Percentiles rank a stretch among this genome's conserved stretches.
These are phyloP conservation scores for Hirsutella thompsonii DNA, from an alignment of 2,329 filamentous ascomycete genomes.

Conservation along the genomic window DNA sequence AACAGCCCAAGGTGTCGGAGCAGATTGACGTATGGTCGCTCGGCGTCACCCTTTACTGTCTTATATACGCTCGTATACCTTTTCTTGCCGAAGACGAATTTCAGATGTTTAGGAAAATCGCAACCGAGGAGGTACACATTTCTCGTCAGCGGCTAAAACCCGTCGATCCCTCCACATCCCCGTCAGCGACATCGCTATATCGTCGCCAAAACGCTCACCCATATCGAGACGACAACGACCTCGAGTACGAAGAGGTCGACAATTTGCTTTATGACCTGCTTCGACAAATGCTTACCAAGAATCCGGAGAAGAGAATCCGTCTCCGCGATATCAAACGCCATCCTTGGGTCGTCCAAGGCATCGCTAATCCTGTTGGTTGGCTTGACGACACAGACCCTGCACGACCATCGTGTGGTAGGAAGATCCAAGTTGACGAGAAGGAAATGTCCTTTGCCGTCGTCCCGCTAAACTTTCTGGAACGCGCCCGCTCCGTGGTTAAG, in stretches of 20 bases:
- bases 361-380: conserved; percentile 66
- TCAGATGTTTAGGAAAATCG: conserved; percentile 83
- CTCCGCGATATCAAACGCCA: conserved; percentile 89
- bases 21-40: conserved; percentile 97
- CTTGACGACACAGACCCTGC: conserved; percentile 89
- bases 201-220: conserved; percentile 47
- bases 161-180: conserved; percentile 46
- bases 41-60: conserved; percentile 88
- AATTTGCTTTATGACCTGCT: conserved; percentile 70
- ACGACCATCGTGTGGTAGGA: conserved; percentile 62
- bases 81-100: conserved; percentile 89
- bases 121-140: conserved; percentile 84
- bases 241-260: conserved; percentile 78
- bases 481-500: conserved; percentile 66
- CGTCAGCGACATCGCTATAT: conserved; percentile 39
- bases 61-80: conserved; percentile 86
- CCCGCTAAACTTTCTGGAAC: conserved; percentile 75
- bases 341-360: conserved; percentile 73
- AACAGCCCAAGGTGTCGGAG: conserved; percentile 69
- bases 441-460: conserved; percentile 87
- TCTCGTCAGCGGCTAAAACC: conserved; percentile 72
- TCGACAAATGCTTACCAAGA: conserved; percentile 69
- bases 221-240: conserved; percentile 64
- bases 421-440: conserved; percentile 82
- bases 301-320: conserved; percentile 78